Evolutionary conservation across 768 basidiomycete species (phyloP).

Genomic region (Russula foetens): DNA sequence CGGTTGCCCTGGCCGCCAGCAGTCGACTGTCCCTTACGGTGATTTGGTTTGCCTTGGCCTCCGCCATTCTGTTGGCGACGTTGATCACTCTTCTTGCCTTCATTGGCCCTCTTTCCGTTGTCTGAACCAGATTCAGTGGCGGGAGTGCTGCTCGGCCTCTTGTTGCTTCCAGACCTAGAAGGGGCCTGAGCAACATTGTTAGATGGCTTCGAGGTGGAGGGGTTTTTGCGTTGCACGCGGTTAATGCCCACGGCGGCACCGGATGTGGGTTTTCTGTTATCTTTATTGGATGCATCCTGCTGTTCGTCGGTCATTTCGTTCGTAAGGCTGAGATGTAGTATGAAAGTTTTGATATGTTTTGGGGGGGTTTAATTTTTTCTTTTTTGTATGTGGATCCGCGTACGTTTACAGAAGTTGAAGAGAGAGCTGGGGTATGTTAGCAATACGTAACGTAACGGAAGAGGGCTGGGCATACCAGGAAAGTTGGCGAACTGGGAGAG

Average conservation of each 20-base stretch:
- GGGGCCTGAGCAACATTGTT: slow-evolving; percentile 25
- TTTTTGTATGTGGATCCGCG: slow-evolving; percentile 21
- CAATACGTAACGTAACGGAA: slow-evolving; percentile 3
- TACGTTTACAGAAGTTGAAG: slow-evolving; percentile 18
- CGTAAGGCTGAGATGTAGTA: slow-evolving; percentile 43
- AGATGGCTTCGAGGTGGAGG: slow-evolving; percentile 39
- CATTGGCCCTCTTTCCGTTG: slow-evolving; percentile 48
- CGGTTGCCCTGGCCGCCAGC: slow-evolving; percentile 53
- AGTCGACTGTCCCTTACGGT: slow-evolving; percentile 29
- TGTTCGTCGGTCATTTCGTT: slow-evolving; percentile 81
- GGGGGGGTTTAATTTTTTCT: slow-evolving; percentile 44
- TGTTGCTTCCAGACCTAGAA: slow-evolving; percentile 54
- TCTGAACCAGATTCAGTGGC: slow-evolving; percentile 66
- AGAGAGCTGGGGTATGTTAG: neutral
- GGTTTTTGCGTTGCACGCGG: slow-evolving; percentile 52
- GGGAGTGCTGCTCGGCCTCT: slow-evolving; percentile 37
- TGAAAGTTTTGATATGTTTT: slow-evolving; percentile 33
- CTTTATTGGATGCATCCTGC: slow-evolving; percentile 47
- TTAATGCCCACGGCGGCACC: slow-evolving; percentile 31
- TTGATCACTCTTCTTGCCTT: slow-evolving; percentile 47
- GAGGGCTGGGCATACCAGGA: slow-evolving; percentile 33
- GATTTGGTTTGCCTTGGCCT: slow-evolving; percentile 28
- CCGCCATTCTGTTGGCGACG: slow-evolving; percentile 32
- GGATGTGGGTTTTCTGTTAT: slow-evolving; percentile 59
- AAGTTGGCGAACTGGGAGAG: slow-evolving; percentile 37